Conservation (phyloP, 2,329 filamentous ascomycete genomes). For the Colletotrichum sojae region DNA sequence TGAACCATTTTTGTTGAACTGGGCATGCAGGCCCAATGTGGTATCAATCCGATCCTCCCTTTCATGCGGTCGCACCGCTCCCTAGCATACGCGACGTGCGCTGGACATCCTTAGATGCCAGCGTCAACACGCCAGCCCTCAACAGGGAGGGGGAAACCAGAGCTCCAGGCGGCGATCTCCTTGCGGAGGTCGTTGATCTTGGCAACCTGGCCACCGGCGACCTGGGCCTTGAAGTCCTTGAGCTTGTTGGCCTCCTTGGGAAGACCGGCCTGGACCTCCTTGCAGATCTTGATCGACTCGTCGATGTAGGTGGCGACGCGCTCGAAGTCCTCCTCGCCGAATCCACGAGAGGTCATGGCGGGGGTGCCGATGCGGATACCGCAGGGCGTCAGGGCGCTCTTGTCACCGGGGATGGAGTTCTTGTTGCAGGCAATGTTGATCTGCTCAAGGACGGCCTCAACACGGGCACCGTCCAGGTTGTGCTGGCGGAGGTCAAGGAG, state of each 20-base stretch:
- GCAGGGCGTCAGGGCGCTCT: constrained; percentile 93
- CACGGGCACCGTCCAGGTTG: constrained; percentile 90
- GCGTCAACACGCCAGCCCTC: constrained; percentile 77
- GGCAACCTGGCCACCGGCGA: constrained; percentile 80
- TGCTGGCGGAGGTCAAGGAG: constrained; percentile 92
- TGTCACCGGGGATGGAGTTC: constrained; percentile 98
- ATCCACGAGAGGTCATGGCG: constrained; percentile 97
- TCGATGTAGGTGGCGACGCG: constrained; percentile 93
- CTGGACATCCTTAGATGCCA: constrained; percentile 62
- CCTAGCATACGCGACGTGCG: constrained; percentile 18
- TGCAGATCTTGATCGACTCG: constrained; percentile 88
- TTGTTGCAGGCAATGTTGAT: constrained; percentile 99
- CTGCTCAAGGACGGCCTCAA: constrained; percentile 96
- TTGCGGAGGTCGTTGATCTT: constrained; percentile 89
- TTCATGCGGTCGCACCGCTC: constrained; percentile 8
- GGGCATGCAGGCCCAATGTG: constrained; percentile 25
- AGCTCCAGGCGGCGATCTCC: constrained; percentile 91
- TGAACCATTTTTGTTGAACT: constrained; percentile 40
- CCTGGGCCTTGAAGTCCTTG: constrained; percentile 99
- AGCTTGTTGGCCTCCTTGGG: constrained; percentile 99
- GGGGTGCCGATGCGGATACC: constrained; percentile 97
- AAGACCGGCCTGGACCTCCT: constrained; percentile 85
- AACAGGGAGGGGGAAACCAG: constrained; percentile 92
- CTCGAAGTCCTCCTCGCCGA: constrained; percentile 93
- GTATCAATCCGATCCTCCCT: constrained; percentile 28